phyloP scores from a whole-genome alignment of 352 stramenopile genomes.

The Pythium dissotocum region DNA sequence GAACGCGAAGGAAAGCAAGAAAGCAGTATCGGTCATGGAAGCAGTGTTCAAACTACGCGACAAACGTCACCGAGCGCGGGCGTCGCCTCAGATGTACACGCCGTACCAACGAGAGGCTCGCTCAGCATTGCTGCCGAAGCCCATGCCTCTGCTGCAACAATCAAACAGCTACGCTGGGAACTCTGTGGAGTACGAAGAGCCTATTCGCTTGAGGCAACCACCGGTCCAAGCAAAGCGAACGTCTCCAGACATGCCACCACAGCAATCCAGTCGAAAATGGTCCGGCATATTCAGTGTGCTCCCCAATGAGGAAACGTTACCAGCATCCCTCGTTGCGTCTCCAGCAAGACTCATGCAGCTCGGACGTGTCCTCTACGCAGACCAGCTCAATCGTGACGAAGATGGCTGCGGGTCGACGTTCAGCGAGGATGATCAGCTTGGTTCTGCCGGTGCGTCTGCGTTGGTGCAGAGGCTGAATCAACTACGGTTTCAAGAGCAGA shows the following conservation, averaged over 20 bases:
- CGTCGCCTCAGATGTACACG: not conserved
- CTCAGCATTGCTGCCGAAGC: not conserved
- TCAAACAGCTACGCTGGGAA: not conserved
- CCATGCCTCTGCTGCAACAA: not conserved
- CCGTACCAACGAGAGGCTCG: not conserved
- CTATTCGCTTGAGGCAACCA: not conserved
- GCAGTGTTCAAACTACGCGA: conserved; percentile 52
- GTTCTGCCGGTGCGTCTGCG: not conserved
- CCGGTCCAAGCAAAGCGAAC: not conserved
- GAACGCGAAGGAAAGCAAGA: not conserved
- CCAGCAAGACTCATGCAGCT: not conserved
- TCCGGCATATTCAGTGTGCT: conserved; percentile 17
- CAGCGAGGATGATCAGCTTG: not conserved
- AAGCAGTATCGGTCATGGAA: conserved; percentile 44
- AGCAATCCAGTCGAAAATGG: conserved; percentile 9
- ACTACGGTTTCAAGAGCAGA: conserved; percentile 13
- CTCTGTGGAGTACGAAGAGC: not conserved
- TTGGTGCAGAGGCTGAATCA: not conserved
- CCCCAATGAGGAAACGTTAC: conserved; percentile 13
- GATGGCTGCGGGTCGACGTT: not conserved
- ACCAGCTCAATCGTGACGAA: not conserved
- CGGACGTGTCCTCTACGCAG: not conserved
- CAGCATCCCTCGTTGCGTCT: not conserved
- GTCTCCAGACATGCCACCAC: not conserved
- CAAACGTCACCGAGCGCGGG: conserved; percentile 34